Percentiles rank a stretch among this genome's conserved stretches.
Conservation (phyloP, 1,284 basidiomycete genomes). For the Heliocybe sulcata region DNA sequence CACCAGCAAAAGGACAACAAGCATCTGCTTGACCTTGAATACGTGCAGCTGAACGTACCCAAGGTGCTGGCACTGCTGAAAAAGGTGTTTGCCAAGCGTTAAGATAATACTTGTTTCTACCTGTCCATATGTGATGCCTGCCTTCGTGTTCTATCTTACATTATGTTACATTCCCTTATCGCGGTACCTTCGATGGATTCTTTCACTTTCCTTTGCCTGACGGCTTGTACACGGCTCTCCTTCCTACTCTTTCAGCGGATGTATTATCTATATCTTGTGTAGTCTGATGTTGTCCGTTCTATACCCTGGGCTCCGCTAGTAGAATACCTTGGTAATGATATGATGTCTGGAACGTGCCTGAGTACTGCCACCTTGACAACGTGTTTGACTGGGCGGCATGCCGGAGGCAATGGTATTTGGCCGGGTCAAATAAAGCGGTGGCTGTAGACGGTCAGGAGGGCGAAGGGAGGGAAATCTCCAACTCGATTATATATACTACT, state of each 20-base stretch:
- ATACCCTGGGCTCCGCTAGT: slow-evolving; percentile 1
- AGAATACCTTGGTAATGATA: slow-evolving; percentile 1
- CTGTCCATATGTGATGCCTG: neutral
- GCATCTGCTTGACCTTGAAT: slow-evolving; percentile 91
- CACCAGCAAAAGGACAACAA: slow-evolving; percentile 96
- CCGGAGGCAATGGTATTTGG: neutral
- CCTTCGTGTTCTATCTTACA: neutral
- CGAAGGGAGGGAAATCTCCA: neutral
- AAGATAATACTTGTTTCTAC: slow-evolving; percentile 21
- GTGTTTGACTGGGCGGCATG: neutral
- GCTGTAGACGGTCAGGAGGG: too few species aligned
- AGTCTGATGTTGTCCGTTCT: slow-evolving; percentile 1
- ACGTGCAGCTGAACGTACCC: slow-evolving; percentile 94
- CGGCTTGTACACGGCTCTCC: neutral
- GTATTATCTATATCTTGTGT: slow-evolving; percentile 1
- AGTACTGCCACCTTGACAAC: neutral
- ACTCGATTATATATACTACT: neutral
- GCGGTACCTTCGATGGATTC: neutral
- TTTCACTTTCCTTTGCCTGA: neutral
- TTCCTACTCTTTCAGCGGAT: neutral
- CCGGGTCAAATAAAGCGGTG: neutral
- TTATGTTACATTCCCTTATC: neutral
- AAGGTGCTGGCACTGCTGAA: slow-evolving; percentile 89
- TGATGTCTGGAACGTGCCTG: neutral
- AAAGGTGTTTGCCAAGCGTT: slow-evolving; percentile 86